These are phyloP conservation scores for Choiromyces venosus DNA, from an alignment of 495 filamentous ascomycete genomes.

Conservation along the genomic window DNA sequence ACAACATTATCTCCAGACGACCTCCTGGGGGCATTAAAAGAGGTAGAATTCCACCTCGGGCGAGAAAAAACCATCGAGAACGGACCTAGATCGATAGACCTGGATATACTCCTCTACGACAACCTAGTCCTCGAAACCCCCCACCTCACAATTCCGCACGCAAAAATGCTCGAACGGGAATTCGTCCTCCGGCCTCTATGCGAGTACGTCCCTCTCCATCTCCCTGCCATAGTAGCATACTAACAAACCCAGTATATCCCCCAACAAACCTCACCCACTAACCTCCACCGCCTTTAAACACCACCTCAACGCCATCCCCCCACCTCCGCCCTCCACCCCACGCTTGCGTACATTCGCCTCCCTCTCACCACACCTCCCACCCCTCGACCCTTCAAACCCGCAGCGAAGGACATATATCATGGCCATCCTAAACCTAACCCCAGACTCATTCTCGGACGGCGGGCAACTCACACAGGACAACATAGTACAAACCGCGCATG, in stretches of 20 bases:
- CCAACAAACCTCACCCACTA: slow-evolving; percentile 34
- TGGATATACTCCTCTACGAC: slow-evolving; percentile 89
- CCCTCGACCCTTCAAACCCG: slow-evolving; percentile 59
- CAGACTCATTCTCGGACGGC: slow-evolving; percentile 95
- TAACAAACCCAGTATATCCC: slow-evolving; percentile 30
- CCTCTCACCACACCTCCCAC: slow-evolving; percentile 54
- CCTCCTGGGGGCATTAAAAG: slow-evolving; percentile 72
- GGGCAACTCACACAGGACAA: slow-evolving; percentile 53
- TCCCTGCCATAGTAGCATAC: background rate
- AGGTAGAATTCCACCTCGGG: slow-evolving; percentile 71
- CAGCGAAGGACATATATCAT: slow-evolving; percentile 71
- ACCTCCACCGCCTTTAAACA: slow-evolving; percentile 45
- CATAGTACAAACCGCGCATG: slow-evolving; percentile 50
- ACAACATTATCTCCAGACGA: slow-evolving; percentile 68
- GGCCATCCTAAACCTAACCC: slow-evolving; percentile 92
- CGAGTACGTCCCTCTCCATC: slow-evolving; percentile 56
- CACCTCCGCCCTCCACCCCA: slow-evolving; percentile 45
- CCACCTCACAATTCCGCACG: slow-evolving; percentile 77
- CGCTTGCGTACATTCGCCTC: slow-evolving; percentile 66
- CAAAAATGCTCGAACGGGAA: slow-evolving; percentile 79
- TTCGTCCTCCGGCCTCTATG: slow-evolving; percentile 87
- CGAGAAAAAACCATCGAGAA: slow-evolving; percentile 83
- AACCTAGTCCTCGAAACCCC: slow-evolving; percentile 58
- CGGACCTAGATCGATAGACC: slow-evolving; percentile 85
- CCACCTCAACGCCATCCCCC: slow-evolving; percentile 61